Base-by-base conservation (phyloP, 306 rosid species). In the Castanea mollissima region DNA sequence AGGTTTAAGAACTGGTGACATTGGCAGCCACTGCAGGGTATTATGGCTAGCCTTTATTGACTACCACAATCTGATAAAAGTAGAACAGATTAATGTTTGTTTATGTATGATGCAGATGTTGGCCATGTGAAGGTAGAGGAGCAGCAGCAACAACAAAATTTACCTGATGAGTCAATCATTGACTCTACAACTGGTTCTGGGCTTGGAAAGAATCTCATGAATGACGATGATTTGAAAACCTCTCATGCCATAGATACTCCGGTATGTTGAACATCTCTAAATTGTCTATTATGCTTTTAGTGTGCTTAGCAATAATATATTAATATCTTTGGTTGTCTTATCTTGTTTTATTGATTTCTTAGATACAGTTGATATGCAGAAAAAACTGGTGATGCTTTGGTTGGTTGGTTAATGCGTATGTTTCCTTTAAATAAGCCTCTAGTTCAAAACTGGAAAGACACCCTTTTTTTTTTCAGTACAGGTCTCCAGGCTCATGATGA, bases 201-300 rank as follows among this genome's bases (percentile, higher is more conserved):
- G 80, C 78, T 89, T 18, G 90, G 86, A 81, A 95, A 92, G 87
- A 95, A 82, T 89, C 89, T 88, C 76, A 74, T 87, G 84, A 89
- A 79, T 29, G 98, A 92, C 71, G 99, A 95, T 85, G 98, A 95
- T 81, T 77, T 92, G 88, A 92, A 89, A 84, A 86, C 89, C 84
- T 31, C 95, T 38, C 86, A 86, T 89, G 64, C 85, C 38, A 70
- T 80, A 23, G 98, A 92, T 85, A 79, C 93, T 83, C 79, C 90
- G 18, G 99, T 95, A 92, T 67, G 90, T 64, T 63, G 63, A 58
- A 60, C 79, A 81, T 74, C 81, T 79, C 69, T 55, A 46, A 23
- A 5, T 27, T 56, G 35, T 69, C 34, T 44, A 79, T 29, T 46
- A 60, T 64, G 46, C 74, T 29, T 41, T 57, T 69, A 77, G 60